Base-by-base conservation (phyloP, 2,329 filamentous ascomycete genomes). In the Neonectria punicea region DNA sequence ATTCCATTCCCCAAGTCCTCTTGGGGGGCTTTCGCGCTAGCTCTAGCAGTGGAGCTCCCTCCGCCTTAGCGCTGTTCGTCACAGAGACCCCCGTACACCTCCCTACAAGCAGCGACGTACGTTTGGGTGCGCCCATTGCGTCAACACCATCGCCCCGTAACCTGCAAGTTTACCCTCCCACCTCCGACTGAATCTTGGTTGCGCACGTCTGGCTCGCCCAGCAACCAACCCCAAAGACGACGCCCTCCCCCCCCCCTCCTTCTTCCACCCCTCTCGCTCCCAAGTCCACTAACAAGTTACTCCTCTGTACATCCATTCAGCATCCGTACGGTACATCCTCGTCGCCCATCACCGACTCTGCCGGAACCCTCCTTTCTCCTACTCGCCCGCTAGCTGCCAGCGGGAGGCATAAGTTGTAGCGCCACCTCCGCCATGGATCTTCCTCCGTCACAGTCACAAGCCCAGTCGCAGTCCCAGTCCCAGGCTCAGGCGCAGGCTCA, bases 361-460 rank as follows among this genome's bases (percentile, higher is more conserved):
- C 22, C 22, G 25, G 39, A 61, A 14, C 11, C 41, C 28, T 70
- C 50, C 53, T 60, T 53, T 61, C 56, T 54, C 53, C 47, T 58
- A 60, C 66, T 69, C 51, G 59, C 61, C 58, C 62, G 61, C 61
- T 59, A 49, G 59, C 62, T 54, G 56, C 65, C 51, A 50, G 61
- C 69, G 64, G 69, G 68, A 73, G 67, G 61, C 63, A 70, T 68
- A 73, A 30, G 30, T 30, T 30, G 30, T 64, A 70, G 67, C 73
- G 73, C 73, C 70, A 67, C 66, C 70, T 71, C 71, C 71, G 72
- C 73, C 74, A 78, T 78, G 76, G 74, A 78, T 69, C 70, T 68
- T 32, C 71, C 72, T 58, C 53, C 65, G 51, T 67, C 70, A 32
- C 67, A 66, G 32, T 55, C 67, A 46, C 73, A 72, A 58, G 66